Base-by-base conservation (phyloP, 257 asterid genomes). In the Phtheirospermum japonicum region DNA sequence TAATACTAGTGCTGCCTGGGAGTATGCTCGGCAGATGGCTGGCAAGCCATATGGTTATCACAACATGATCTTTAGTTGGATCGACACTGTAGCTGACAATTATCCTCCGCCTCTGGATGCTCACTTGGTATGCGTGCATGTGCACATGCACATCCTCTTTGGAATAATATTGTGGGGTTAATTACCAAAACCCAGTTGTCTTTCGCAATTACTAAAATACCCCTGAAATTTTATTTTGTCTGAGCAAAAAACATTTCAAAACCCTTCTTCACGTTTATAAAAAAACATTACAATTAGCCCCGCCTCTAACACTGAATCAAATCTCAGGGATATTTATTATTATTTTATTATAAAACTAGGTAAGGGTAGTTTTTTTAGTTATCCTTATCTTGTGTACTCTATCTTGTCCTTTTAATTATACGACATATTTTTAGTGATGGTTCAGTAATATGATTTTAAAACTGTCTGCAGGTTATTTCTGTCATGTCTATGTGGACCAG, bases 401-500 rank as follows among this genome's bases (percentile, higher is more conserved):
- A n/a, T 17, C 4, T 9, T n/a, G n/a, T n/a, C n/a, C n/a, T n/a
- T n/a, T n/a, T n/a, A n/a, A n/a, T n/a, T n/a, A n/a, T n/a, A n/a
- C n/a, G n/a, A n/a, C n/a, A n/a, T n/a, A n/a, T n/a, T n/a, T n/a
- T n/a, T n/a, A n/a, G n/a, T n/a, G n/a, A n/a, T n/a, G n/a, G n/a
- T n/a, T n/a, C n/a, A n/a, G n/a, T n/a, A n/a, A n/a, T n/a, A n/a
- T n/a, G n/a, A n/a, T n/a, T n/a, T n/a, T n/a, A n/a, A n/a, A n/a
- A n/a, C 16, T 18, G 8, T 20, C 28, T 48, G 70, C 85, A 93
- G 99, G 99, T 93, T 59, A 80, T 89, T 73, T 93, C 96, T 85
- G 89, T 84, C 88, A 93, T 93, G 97, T 93, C 96, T 61, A 93
- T 93, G 97, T 93, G 99, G 99, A 84, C 97, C 4, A 81, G 99